Evolutionary conservation across 192 early-diverging fungal genomes (phyloP), one percentile per base, ranked within the genome.

Genomic region (Dissophora globulifera): DNA sequence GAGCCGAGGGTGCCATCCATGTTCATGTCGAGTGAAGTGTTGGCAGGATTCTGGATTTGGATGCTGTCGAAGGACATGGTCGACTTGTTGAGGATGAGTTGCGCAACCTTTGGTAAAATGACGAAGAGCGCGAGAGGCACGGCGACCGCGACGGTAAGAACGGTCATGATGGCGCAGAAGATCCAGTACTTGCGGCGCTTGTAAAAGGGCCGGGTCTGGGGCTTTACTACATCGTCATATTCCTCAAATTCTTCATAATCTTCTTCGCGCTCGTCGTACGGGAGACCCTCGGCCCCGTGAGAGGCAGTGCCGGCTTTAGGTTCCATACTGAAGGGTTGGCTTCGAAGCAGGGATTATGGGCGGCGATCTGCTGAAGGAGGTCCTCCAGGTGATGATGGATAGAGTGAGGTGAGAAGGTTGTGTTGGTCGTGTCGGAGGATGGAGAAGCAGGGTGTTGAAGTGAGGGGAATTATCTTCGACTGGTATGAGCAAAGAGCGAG

Each of bases 161-260:
- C 76, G 4, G 74, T 82, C 55, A 85, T 69, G 40, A 82, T 58
- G 27, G 64, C 57, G 58, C 84, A 87, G 35, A 83, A 79, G 50
- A 80, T 69, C 86, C 84, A 85, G 50, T 78, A 85, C 35, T 83
- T 84, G 53, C 79, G 83, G 30, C 82, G 71, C 31, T 80, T 81
- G 46, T 85, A 84, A 43, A 83, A 83, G 32, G 65, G 75, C 12
- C 26, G 53, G 48, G 72, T 79, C 9, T 32, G 41, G 20, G 82
- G 82, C 20, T 80, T 61, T 8, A 67, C 31, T n/a, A 69, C 63
- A 33, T 79, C 75, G 51, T 81, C 81, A 42, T 65, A 67, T 30
- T 85, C 80, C 57, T 85, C 83, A 66, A 64, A 63, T 43, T 71
- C 69, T 15, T 62, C 57, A 29, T 71, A 76, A 20, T 76, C 72